Evolutionary conservation across 1,284 basidiomycete genomes (phyloP).

Genomic region (Takashimella koratensis): DNA sequence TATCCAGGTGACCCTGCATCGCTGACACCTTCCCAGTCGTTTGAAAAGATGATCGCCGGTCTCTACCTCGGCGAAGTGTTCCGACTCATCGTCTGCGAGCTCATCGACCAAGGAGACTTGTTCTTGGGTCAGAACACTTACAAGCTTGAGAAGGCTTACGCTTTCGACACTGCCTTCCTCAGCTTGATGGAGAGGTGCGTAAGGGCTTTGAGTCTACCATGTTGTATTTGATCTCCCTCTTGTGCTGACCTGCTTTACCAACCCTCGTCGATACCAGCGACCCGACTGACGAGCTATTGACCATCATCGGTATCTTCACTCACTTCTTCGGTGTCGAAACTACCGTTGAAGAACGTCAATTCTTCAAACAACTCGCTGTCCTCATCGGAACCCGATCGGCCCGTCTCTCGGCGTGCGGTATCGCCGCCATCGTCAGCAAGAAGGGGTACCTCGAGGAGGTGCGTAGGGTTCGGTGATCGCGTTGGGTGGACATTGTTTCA

Average conservation of each 20-base stretch:
- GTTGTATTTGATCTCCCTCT: neutral
- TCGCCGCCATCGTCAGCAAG: constrained; percentile 89
- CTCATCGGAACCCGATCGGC: constrained; percentile 87
- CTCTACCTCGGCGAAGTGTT: constrained; percentile 96
- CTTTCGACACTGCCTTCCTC: constrained; percentile 93
- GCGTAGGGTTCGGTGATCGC: neutral
- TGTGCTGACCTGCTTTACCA: neutral
- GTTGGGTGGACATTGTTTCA: neutral
- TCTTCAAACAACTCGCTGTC: constrained; percentile 87
- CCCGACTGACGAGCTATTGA: constrained; percentile 94
- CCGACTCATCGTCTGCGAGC: constrained; percentile 86
- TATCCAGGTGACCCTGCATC: neutral
- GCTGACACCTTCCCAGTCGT: constrained; percentile 27
- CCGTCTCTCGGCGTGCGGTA: constrained; percentile 83
- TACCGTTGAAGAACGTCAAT: constrained; percentile 86
- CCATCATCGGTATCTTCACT: constrained; percentile 92
- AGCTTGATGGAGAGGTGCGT: constrained; percentile 86
- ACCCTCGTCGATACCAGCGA: constrained; percentile 58
- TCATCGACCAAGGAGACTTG: constrained; percentile 93
- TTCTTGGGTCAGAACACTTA: constrained; percentile 98
- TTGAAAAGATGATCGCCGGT: constrained; percentile 96
- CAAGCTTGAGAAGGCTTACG: constrained; percentile 90
- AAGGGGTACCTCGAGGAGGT: constrained; percentile 79
- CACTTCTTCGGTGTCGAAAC: constrained; percentile 94
- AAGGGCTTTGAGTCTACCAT: neutral